phyloP scores from a whole-genome alignment of 345 rosid species.

The Salix suchowensis region DNA sequence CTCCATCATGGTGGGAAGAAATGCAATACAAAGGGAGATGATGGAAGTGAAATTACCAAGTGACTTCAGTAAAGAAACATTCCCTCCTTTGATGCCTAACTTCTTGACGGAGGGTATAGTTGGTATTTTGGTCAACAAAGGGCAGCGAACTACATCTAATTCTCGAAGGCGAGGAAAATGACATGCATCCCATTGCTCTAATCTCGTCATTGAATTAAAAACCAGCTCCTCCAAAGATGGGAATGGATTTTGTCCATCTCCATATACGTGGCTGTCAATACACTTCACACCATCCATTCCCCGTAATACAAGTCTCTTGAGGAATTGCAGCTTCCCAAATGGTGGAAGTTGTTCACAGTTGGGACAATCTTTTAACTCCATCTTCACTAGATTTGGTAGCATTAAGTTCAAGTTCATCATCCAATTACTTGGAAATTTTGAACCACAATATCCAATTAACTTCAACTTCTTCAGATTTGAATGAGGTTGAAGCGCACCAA shows the following conservation, averaged over 20 bases:
- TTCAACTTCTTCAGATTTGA: background rate
- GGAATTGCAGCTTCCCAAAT: constrained; percentile 1
- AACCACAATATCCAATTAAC: background rate
- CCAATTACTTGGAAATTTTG: constrained; percentile 5
- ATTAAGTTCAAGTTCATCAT: background rate
- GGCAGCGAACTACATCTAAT: fast-evolving
- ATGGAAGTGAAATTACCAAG: background rate
- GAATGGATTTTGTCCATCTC: background rate
- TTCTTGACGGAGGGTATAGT: background rate
- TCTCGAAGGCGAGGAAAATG: background rate
- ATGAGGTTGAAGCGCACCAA: background rate
- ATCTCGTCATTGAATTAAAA: background rate
- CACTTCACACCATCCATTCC: background rate
- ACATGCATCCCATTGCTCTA: background rate
- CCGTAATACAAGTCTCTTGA: background rate
- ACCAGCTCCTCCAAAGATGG: background rate
- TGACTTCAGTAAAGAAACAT: background rate
- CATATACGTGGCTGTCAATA: background rate
- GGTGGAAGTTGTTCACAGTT: constrained; percentile 8
- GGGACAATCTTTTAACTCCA: background rate
- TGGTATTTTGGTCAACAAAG: background rate
- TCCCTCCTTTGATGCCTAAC: background rate
- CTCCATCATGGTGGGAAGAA: background rate
- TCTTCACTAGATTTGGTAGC: background rate
- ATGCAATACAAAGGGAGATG: background rate